A percentile compares a stretch with the other conserved stretches of the same genome.
phyloP scores from a whole-genome alignment of 2,329 filamentous ascomycete species.

The Incumbomyces lentus region DNA sequence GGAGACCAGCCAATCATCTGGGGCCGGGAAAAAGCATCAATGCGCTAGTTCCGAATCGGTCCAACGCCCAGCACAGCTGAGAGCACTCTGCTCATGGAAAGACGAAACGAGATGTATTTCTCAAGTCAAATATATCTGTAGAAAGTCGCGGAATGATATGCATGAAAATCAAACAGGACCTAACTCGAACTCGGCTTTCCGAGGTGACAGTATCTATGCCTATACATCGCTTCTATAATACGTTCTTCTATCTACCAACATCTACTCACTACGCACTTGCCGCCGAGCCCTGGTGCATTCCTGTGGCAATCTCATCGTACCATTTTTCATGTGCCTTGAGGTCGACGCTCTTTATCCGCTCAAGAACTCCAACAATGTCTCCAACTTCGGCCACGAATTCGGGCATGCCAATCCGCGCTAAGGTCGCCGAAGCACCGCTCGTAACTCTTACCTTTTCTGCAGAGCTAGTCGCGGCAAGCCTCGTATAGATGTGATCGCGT shows the following conservation, averaged over 20 bases:
- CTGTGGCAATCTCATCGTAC: constrained; percentile 42
- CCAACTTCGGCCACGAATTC: constrained; percentile 53
- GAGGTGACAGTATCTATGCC: no score
- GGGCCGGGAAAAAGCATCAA: no score
- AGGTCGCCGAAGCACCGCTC: constrained; percentile 47
- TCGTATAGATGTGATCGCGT: constrained; percentile 43
- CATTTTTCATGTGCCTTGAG: constrained; percentile 46
- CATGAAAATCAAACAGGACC: neutral
- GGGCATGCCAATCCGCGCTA: constrained; percentile 50
- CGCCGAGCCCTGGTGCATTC: neutral
- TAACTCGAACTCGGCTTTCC: no score
- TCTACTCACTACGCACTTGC: neutral
- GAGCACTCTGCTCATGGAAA: no score
- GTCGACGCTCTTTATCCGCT: constrained; percentile 49
- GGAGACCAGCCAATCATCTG: no score
- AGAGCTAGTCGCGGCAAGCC: constrained; percentile 50
- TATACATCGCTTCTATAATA: no score
- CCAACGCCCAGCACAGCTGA: no score
- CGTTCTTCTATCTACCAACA: neutral
- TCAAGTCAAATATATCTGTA: neutral
- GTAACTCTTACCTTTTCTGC: constrained; percentile 49
- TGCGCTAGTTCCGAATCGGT: no score
- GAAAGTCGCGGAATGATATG: neutral
- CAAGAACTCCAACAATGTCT: constrained; percentile 48
- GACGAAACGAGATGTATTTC: neutral